A percentile compares a stretch with the other conserved stretches of the same genome.
Conservation (phyloP, 2,329 filamentous ascomycete species). For the Lachnellula subtilissima region DNA sequence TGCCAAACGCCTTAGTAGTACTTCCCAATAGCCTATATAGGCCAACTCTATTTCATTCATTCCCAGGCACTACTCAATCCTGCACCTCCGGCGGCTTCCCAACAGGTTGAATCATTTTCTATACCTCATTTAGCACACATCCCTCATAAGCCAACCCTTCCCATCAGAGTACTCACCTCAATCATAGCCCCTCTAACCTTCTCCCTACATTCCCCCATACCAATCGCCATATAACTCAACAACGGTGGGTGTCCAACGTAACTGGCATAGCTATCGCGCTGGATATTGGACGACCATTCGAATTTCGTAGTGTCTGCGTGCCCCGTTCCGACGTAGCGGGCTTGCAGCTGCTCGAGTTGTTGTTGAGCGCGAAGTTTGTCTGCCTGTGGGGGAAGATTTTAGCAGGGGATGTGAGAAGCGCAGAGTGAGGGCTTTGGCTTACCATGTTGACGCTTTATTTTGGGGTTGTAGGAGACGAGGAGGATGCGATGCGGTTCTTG, state of each 20-base stretch:
- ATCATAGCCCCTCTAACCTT: conserved; percentile 77
- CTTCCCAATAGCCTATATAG: too few relatives aligned
- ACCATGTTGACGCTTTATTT: conserved; percentile 14
- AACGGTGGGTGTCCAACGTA: conserved; percentile 87
- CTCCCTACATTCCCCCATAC: conserved; percentile 77
- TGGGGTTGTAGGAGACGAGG: not conserved
- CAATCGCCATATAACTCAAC: conserved; percentile 82
- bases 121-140: not conserved
- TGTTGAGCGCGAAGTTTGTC: conserved; percentile 98
- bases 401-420: not conserved
- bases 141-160: not conserved
- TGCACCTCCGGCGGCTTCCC: conserved; percentile 60
- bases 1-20: too few relatives aligned
- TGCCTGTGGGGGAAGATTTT: conserved; percentile 49
- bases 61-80: conserved; percentile 27
- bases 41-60: not conserved
- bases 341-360: conserved; percentile 93
- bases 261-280: conserved; percentile 85
- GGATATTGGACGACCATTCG: conserved; percentile 95
- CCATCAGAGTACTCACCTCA: conserved; percentile 47
- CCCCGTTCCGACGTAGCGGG: conserved; percentile 92
- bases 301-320: conserved; percentile 95
- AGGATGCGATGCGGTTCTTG: not conserved
- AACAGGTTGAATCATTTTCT: conserved; percentile 67
- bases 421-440: not conserved